Base-by-base conservation (phyloP, 192 early-diverging fungal genomes). In the Podila minutissima region DNA sequence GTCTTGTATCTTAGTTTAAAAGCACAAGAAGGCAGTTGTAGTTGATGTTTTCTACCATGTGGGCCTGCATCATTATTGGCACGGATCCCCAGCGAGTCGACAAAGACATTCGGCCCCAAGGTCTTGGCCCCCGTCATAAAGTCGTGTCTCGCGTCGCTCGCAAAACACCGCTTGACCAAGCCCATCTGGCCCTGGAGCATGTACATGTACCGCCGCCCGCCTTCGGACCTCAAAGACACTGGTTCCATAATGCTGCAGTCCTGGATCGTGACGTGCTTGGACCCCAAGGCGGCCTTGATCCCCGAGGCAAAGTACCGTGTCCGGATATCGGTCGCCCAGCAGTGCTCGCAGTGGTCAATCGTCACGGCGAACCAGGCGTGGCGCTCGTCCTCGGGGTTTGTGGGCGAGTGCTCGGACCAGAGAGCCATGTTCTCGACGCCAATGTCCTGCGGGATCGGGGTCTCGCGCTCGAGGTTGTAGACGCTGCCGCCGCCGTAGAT, bases 51-150 rank as follows among this genome's bases (percentile, higher is more conserved):
- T 22, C 22, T 63, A 77, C 75, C 69, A 37, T 78, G 75, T 10
- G 75, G 75, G 28, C 75, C 75, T 5, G 75, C 75, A 37, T 78
- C 76, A 22, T 72, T 81, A 37, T 81, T 72, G 29, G 76, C 76
- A 13, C 68, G 63, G 57, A 72, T 32, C 3, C 75, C 75, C 9
- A 67, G 65, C 38, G 77, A 81, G 33, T 73, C 77, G 13, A 81
- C 77, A 69, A 81, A 81, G 0, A 81, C 77, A 28, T 81, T 81
- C 0, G 77, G 77, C 2, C 77, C 77, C 0, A 35, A 32, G 7
- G 70, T 81, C 29, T 64, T 69, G 32, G 66, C 26, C 1, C 77
- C 77, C 10, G 71, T 73, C 2, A 81, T 50, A 55, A 73, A 81
- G 15, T 81, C 77, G 38, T 81, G 77, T 57, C 77, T 50, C 1